phyloP scores from a whole-genome alignment of 805 yeast genomes.

The Ogataea nonfermentans region DNA sequence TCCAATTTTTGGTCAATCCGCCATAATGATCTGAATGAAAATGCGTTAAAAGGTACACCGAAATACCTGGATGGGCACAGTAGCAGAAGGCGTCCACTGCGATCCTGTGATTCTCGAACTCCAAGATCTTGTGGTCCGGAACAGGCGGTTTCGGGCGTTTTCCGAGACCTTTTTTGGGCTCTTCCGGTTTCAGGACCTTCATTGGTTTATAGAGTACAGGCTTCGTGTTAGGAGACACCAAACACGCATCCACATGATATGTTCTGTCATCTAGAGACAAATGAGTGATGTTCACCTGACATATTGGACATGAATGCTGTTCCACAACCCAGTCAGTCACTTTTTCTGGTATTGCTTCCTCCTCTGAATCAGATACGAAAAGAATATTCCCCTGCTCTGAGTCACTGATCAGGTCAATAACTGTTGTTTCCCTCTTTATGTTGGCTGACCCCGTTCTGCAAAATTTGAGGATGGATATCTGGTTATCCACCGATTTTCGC shows the following conservation, averaged over 20 bases:
- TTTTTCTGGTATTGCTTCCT: conserved; percentile 1
- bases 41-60: conserved; percentile 67
- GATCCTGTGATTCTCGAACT: conserved; percentile 38
- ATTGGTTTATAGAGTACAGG: conserved; percentile 23
- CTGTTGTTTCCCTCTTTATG: conserved; percentile 10
- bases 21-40: conserved; percentile 95
- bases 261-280: conserved; percentile 43
- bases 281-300: conserved; percentile 39
- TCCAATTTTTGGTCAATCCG: conserved; percentile 79
- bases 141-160: conserved; percentile 36
- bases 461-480: conserved; percentile 23
- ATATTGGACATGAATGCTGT: conserved; percentile 49
- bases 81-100: conserved; percentile 70
- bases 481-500: conserved; percentile 10
- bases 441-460: conserved; percentile 9
- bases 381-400: conserved; percentile 3
- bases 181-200: conserved; percentile 15
- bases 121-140: conserved; percentile 54
- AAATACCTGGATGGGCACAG: conserved; percentile 43
- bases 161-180: conserved; percentile 10
- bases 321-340: conserved; percentile 7
- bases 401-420: conserved; percentile 15
- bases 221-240: conserved; percentile 29
- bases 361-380: conserved; percentile 10
- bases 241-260: conserved; percentile 56